A percentile compares a stretch with the other conserved stretches of the same genome.
Evolutionary conservation across 2,329 filamentous ascomycete genomes (phyloP).

Genomic region (Hyphodiscus sp.): DNA sequence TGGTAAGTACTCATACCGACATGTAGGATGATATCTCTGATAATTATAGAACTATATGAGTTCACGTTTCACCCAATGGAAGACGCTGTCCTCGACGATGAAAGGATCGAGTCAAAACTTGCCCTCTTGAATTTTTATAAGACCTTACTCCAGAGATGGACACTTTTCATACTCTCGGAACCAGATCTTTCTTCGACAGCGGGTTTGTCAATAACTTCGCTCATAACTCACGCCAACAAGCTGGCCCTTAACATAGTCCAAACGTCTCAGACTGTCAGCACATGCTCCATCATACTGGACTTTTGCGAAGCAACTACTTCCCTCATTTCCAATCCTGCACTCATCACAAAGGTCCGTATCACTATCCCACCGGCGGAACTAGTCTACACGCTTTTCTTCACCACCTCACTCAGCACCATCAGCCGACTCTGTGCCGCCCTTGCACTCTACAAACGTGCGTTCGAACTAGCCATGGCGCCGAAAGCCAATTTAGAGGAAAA

Average conservation of each 20-base stretch:
- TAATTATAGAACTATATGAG: constrained; percentile 40
- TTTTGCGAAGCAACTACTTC: constrained; percentile 61
- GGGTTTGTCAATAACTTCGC: constrained; percentile 31
- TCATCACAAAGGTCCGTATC: constrained; percentile 54
- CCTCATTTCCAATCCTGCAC: constrained; percentile 45
- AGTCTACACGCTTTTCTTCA: constrained; percentile 67
- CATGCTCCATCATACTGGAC: constrained; percentile 54
- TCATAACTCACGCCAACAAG: constrained; percentile 45
- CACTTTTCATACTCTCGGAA: constrained; percentile 37
- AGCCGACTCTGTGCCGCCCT: constrained; percentile 66
- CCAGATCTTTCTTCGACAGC: constrained; percentile 17
- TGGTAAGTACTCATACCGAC: constrained; percentile 36
- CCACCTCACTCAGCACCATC: constrained; percentile 52
- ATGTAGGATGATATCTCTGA: constrained; percentile 7
- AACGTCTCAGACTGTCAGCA: constrained; percentile 36
- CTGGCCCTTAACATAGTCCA: constrained; percentile 57
- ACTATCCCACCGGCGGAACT: constrained; percentile 60
- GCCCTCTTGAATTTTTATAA: constrained; percentile 63
- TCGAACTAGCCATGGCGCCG: constrained; percentile 55
- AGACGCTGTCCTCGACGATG: constrained; percentile 41
- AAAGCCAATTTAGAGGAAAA: constrained; percentile 27
- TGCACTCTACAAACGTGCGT: constrained; percentile 65
- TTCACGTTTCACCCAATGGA: constrained; percentile 48
- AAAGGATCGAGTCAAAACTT: constrained; percentile 44
- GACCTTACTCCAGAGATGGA: constrained; percentile 56